Conservation (phyloP, 441 rosid species). For the Adansonia madagascariensis region DNA sequence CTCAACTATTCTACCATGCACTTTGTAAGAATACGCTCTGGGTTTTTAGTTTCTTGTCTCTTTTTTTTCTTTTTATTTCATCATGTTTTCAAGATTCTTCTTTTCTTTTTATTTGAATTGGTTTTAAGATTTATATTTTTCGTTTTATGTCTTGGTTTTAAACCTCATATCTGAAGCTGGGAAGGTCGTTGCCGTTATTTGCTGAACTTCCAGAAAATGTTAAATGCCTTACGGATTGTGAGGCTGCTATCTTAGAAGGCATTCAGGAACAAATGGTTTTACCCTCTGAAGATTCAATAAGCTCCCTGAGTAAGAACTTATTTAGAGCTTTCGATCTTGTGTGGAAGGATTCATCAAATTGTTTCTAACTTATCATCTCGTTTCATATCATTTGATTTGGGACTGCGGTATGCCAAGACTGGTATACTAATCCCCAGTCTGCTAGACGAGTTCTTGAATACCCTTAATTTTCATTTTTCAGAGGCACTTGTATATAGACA, state of each 20-base stretch:
- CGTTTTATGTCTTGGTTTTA: neutral
- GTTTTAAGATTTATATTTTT: slow-evolving; percentile 2
- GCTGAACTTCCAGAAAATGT: slow-evolving; percentile 73
- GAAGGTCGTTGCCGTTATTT: slow-evolving; percentile 10
- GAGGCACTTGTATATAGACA: slow-evolving; percentile 1
- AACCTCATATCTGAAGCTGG: slow-evolving; percentile 11
- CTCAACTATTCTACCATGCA: slow-evolving; percentile 6
- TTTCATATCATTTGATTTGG: slow-evolving; percentile 74
- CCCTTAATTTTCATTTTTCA: slow-evolving; percentile 45
- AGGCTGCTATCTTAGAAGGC: slow-evolving; percentile 71
- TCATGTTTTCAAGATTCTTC: neutral
- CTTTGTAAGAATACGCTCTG: neutral
- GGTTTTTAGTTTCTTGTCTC: neutral
- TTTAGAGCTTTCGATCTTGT: slow-evolving; percentile 14
- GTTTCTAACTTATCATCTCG: slow-evolving; percentile 25
- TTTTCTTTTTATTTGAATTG: neutral
- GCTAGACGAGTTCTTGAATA: slow-evolving; percentile 72
- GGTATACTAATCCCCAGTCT: slow-evolving; percentile 58
- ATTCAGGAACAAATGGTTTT: slow-evolving; percentile 76
- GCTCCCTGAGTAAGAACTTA: slow-evolving; percentile 63
- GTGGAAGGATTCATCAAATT: neutral
- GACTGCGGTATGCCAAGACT: slow-evolving; percentile 57
- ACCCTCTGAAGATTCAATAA: slow-evolving; percentile 74
- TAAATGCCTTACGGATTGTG: slow-evolving; percentile 79
- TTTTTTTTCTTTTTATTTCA: neutral